phyloP scores from a whole-genome alignment of 2,329 filamentous ascomycete genomes.

The Talaromyces sp. region DNA sequence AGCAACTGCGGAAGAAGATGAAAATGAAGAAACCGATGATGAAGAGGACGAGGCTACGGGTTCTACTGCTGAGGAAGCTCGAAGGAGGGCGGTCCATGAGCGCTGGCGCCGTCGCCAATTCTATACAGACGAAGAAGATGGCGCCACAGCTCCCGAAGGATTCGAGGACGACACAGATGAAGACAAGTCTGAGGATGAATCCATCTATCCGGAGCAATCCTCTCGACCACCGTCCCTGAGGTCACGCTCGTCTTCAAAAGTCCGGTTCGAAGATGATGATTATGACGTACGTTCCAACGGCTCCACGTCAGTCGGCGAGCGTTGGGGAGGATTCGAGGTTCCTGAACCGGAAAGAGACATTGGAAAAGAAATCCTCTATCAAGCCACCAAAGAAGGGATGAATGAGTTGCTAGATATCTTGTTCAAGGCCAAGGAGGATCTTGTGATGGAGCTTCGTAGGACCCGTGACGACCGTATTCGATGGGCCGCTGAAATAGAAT shows the following conservation, averaged over 20 bases:
- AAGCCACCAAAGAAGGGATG: conserved; percentile 86
- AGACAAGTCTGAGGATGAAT: conserved; percentile 50
- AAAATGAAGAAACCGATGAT: not conserved
- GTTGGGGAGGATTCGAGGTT: conserved; percentile 76
- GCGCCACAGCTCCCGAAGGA: conserved; percentile 61
- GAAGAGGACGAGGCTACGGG: conserved; percentile 25
- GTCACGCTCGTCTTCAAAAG: conserved; percentile 75
- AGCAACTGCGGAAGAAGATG: conserved; percentile 5
- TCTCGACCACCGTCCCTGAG: conserved; percentile 49
- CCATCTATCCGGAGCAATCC: conserved; percentile 47
- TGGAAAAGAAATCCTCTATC: conserved; percentile 84
- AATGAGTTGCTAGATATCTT: conserved; percentile 87
- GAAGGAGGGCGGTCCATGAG: conserved; percentile 57
- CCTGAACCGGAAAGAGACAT: conserved; percentile 78
- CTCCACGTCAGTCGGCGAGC: conserved; percentile 66
- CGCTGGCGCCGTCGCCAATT: conserved; percentile 76
- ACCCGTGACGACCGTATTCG: conserved; percentile 62
- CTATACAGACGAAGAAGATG: conserved; percentile 84
- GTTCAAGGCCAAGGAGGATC: conserved; percentile 77
- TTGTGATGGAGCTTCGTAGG: conserved; percentile 65
- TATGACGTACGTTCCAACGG: conserved; percentile 69
- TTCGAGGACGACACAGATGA: conserved; percentile 51
- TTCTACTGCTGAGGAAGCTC: conserved; percentile 23
- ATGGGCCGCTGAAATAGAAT: conserved; percentile 46
- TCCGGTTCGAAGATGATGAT: conserved; percentile 72